These are phyloP conservation scores for Trichoderma oligosporum DNA, from an alignment of 2,329 filamentous ascomycete genomes.

Conservation along the genomic window DNA sequence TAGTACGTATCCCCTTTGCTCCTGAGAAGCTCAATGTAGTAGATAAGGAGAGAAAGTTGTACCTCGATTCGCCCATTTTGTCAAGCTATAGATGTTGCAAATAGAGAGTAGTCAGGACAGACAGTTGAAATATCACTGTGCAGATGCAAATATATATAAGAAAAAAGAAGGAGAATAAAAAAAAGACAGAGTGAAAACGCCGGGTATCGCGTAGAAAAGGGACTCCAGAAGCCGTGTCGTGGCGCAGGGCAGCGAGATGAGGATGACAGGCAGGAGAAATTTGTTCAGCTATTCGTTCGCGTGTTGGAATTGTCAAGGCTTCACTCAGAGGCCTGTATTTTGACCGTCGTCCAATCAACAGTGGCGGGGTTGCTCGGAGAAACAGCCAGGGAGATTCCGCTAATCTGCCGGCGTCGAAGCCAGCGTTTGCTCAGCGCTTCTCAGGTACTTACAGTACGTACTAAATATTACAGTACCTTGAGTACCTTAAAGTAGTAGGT, in stretches of 20 bases:
- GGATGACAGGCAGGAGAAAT: constrained; percentile 23
- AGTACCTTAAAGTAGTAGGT: background rate
- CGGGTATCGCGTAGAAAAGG: constrained; percentile 20
- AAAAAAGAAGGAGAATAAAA: background rate
- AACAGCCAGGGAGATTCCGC: constrained; percentile 20
- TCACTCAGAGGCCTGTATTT: constrained; percentile 21
- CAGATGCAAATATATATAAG: background rate
- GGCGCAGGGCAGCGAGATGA: constrained; percentile 19
- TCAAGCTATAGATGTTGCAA: constrained; percentile 22
- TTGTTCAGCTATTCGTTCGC: constrained; percentile 25
- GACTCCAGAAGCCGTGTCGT: constrained; percentile 15
- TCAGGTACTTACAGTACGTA: background rate
- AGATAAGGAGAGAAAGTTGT: constrained; percentile 24
- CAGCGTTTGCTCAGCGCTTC: too few species aligned
- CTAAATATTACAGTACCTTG: too few species aligned
- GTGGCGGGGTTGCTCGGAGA: constrained; percentile 29
- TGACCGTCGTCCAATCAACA: constrained; percentile 40
- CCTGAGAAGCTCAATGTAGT: constrained; percentile 1
- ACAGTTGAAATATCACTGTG: background rate
- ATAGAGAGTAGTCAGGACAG: constrained; percentile 16
- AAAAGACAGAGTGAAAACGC: constrained; percentile 2
- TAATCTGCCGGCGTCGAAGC: constrained; percentile 7
- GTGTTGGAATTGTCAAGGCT: constrained; percentile 16
- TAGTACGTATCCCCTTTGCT: background rate
- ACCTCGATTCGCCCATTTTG: constrained; percentile 50